phyloP scores from a whole-genome alignment of 306 rosid species.

The Vicia faba region DNA sequence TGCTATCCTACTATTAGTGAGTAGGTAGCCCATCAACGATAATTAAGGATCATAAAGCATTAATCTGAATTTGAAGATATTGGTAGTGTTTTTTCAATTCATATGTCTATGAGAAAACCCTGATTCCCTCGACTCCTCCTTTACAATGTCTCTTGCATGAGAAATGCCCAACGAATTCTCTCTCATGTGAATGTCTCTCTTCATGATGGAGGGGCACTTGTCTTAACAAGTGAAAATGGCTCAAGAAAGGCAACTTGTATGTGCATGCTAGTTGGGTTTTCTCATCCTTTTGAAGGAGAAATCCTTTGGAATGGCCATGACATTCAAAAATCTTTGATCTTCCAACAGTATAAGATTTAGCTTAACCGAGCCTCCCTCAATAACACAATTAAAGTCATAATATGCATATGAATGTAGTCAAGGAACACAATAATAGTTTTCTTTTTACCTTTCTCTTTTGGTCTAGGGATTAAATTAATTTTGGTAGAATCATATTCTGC shows the following conservation, averaged over 20 bases:
- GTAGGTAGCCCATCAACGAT: background rate
- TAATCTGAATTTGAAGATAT: conserved; percentile 13
- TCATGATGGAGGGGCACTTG: conserved; percentile 78
- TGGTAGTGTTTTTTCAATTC: conserved; percentile 27
- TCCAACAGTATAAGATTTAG: conserved; percentile 88
- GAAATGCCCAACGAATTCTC: conserved; percentile 84
- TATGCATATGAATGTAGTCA: too few species aligned
- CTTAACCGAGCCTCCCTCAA: conserved; percentile 85
- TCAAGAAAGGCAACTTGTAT: conserved; percentile 85
- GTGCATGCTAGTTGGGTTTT: conserved; percentile 86
- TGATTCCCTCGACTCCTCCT: conserved; percentile 77
- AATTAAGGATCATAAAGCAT: conserved; percentile 20
- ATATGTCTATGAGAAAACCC: conserved; percentile 56
- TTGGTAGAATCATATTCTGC: too few species aligned
- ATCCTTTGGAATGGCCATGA: conserved; percentile 90
- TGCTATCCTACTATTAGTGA: too few species aligned
- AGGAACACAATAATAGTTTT: too few species aligned
- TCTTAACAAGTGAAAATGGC: conserved; percentile 77
- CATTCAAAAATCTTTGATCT: conserved; percentile 65
- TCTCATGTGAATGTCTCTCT: conserved; percentile 72
- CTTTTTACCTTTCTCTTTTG: too few species aligned
- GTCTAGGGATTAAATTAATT: too few species aligned
- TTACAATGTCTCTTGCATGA: conserved; percentile 82
- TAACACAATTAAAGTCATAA: conserved; percentile 69
- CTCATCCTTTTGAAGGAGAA: conserved; percentile 79